phyloP scores from a whole-genome alignment of 768 basidiomycete species.

The Leccinum pellstonianum region DNA sequence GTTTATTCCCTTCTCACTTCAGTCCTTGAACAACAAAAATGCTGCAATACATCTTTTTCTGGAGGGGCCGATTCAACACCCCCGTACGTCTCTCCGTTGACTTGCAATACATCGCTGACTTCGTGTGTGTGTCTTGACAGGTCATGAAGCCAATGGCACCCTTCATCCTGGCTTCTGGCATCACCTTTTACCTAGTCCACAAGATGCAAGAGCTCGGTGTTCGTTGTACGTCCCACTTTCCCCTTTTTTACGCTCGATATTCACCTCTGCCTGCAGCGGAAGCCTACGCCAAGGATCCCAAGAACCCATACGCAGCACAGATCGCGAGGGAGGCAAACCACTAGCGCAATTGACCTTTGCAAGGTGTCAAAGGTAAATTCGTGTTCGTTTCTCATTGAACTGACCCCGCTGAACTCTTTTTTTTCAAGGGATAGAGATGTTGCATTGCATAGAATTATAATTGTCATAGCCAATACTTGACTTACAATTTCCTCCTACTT shows the following conservation, averaged over 20 bases:
- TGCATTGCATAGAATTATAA: conserved; percentile 18
- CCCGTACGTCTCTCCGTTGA: conserved; percentile 20
- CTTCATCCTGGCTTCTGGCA: conserved; percentile 63
- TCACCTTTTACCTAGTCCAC: conserved; percentile 67
- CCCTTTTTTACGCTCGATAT: neutral
- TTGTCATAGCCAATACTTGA: conserved; percentile 8
- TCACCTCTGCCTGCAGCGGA: conserved; percentile 44
- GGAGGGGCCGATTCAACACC: conserved; percentile 29
- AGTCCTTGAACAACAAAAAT: conserved; percentile 8
- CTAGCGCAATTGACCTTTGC: conserved; percentile 12
- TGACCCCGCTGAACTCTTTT: neutral
- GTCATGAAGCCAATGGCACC: conserved; percentile 76
- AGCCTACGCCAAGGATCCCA: conserved; percentile 69
- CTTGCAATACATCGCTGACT: neutral
- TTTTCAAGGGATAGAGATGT: conserved; percentile 14
- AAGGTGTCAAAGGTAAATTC: conserved; percentile 11
- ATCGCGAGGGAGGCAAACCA: conserved; percentile 61
- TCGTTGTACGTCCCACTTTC: conserved; percentile 54
- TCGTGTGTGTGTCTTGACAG: conserved; percentile 35
- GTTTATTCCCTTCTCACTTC: conserved; percentile 17
- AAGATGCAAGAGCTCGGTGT: conserved; percentile 69
- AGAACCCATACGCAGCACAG: conserved; percentile 79
- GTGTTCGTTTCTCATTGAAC: neutral
- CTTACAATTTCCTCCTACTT: neutral
- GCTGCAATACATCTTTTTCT: conserved; percentile 27